Evolutionary conservation across 2,329 filamentous ascomycete genomes (phyloP).

Genomic region (Diaporthe ampelina): DNA sequence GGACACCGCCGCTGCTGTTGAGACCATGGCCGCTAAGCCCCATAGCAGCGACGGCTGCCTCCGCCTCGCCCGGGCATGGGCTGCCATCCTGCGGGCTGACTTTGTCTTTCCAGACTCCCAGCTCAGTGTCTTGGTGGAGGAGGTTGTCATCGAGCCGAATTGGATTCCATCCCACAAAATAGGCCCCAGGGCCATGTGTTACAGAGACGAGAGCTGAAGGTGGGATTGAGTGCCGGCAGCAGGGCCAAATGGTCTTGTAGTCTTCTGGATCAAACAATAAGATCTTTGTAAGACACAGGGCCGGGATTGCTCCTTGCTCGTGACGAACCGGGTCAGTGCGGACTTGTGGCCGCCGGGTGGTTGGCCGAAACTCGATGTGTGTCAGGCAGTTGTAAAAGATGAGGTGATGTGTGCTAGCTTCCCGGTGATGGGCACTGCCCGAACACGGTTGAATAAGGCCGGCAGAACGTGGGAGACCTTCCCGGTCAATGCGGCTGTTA

Average conservation of each 20-base stretch:
- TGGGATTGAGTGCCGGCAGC: background rate
- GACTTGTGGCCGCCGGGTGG: slow-evolving; percentile 21
- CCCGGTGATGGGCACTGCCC: slow-evolving; percentile 24
- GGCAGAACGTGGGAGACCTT: slow-evolving; percentile 9
- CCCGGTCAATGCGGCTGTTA: slow-evolving; percentile 36
- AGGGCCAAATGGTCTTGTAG: slow-evolving; percentile 7
- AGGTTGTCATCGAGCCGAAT: slow-evolving; percentile 21
- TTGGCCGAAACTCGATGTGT: slow-evolving; percentile 34
- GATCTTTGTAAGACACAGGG: slow-evolving; percentile 15
- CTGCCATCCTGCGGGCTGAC: slow-evolving; percentile 30
- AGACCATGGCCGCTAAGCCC: slow-evolving; percentile 43
- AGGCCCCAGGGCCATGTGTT: slow-evolving; percentile 21
- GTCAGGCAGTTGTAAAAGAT: slow-evolving; percentile 36
- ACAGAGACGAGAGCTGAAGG: background rate
- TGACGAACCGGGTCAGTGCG: slow-evolving; percentile 23
- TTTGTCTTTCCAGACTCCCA: slow-evolving; percentile 1
- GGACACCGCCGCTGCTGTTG: slow-evolving; percentile 49
- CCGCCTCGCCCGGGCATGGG: slow-evolving; percentile 29
- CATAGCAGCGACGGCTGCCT: slow-evolving; percentile 35
- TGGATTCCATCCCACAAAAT: slow-evolving; percentile 24
- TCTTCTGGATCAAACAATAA: slow-evolving; percentile 16
- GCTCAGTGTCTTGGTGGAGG: background rate
- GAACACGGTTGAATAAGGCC: slow-evolving; percentile 18
- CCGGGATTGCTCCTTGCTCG: slow-evolving; percentile 1
- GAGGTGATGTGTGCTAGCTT: slow-evolving; percentile 21